Percentiles rank a stretch among this genome's conserved stretches.
These are phyloP conservation scores for Physcia stellaris DNA, from an alignment of 495 filamentous ascomycete species.

Conservation along the genomic window DNA sequence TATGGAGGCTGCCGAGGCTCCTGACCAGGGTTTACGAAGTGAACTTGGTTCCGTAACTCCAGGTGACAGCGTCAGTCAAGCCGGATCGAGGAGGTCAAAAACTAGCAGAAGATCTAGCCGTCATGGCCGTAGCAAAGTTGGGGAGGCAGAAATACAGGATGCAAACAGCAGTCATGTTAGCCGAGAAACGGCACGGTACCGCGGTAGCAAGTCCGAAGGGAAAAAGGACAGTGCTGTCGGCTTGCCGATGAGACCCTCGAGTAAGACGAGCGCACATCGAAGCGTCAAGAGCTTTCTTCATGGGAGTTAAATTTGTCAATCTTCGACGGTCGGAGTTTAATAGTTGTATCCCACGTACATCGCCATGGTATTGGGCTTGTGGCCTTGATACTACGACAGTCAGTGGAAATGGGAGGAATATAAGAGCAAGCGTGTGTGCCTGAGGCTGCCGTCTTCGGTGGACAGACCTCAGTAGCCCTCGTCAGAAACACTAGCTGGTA, in stretches of 20 bases:
- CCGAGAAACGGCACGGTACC: conserved; percentile 27
- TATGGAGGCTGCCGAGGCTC: conserved; percentile 19
- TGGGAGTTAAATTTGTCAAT: background rate
- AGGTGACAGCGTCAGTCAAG: conserved; percentile 54
- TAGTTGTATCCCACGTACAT: too few species aligned
- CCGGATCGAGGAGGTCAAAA: conserved; percentile 31
- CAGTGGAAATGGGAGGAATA: too few species aligned
- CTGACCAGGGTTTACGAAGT: conserved; percentile 27
- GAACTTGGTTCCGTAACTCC: conserved; percentile 32
- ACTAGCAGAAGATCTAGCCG: conserved; percentile 9
- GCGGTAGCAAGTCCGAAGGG: conserved; percentile 12
- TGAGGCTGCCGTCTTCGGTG: too few species aligned
- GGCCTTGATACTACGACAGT: too few species aligned
- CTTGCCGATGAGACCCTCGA: background rate
- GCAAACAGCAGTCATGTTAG: conserved; percentile 11
- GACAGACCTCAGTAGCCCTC: too few species aligned
- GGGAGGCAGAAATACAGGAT: conserved; percentile 1
- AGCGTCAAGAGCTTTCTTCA: conserved; percentile 4
- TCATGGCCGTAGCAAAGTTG: conserved; percentile 1
- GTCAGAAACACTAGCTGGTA: too few species aligned
- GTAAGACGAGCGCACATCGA: conserved; percentile 3
- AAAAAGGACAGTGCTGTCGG: conserved; percentile 3
- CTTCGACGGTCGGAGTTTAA: too few species aligned
- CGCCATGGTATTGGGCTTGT: too few species aligned
- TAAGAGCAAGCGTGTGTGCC: too few species aligned